Conservation (phyloP, 2,329 filamentous ascomycete genomes). For the Thielaviopsis musarum region DNA sequence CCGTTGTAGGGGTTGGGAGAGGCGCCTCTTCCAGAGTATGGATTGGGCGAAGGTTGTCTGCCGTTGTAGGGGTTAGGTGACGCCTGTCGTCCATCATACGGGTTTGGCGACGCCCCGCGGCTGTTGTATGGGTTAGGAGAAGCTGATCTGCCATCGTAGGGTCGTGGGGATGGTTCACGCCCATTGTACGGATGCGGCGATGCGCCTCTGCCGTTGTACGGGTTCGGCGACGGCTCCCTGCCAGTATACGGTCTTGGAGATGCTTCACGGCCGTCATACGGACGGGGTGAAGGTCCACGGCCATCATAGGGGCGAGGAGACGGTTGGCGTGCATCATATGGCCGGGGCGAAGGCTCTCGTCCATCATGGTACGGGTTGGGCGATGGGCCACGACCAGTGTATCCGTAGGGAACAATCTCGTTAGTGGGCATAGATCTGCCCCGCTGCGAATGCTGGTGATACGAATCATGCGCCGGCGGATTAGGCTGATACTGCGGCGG, state of each 20-base stretch:
- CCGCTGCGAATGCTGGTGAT: slow-evolving; percentile 1
- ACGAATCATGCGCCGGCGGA: not conserved
- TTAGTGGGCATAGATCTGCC: slow-evolving; percentile 10
- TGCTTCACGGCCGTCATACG: not conserved
- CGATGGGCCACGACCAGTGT: slow-evolving; percentile 7
- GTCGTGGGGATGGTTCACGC: not conserved
- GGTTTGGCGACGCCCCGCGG: not conserved
- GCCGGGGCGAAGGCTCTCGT: not conserved
- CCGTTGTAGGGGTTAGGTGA: slow-evolving; percentile 4
- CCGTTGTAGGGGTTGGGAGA: not conserved
- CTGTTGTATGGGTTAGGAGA: not conserved
- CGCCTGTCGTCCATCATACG: not conserved
- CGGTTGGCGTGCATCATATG: slow-evolving; percentile 16
- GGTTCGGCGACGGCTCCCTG: slow-evolving; percentile 21
- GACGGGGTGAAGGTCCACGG: not conserved
- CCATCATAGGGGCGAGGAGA: slow-evolving; percentile 13
- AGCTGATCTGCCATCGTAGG: slow-evolving; percentile 14
- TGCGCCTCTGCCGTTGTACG: slow-evolving; percentile 13
- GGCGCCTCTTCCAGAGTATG: not conserved
- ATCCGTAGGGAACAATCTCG: slow-evolving; percentile 11
- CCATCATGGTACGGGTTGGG: slow-evolving; percentile 17
- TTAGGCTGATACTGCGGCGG: slow-evolving; percentile 12
- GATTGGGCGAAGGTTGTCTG: not conserved
- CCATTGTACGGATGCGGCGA: not conserved
- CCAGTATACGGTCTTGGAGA: not conserved